Percentiles rank a stretch among this genome's conserved stretches.
Conservation (phyloP, 192 early-diverging fungal species). For the Diversispora epigaea region DNA sequence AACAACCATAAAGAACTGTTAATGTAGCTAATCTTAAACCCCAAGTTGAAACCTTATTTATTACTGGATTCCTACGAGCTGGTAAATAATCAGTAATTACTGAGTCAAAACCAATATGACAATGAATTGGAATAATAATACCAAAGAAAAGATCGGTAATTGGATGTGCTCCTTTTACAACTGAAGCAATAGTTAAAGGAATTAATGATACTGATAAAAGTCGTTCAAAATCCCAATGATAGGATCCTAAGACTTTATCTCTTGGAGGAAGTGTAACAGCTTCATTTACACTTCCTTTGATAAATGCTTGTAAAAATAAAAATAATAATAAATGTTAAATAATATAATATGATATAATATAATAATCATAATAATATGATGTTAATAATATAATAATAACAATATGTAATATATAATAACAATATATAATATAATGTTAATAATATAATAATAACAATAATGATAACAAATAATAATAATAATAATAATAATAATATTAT, state of each 20-base stretch:
- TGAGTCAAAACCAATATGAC: constrained; percentile 81
- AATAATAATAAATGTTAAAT: too few relatives aligned
- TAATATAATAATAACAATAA: too few relatives aligned
- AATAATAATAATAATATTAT: too few relatives aligned
- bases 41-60: constrained; percentile 65
- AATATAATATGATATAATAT: too few relatives aligned
- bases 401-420: too few relatives aligned
- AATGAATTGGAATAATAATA: constrained; percentile 87
- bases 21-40: constrained; percentile 70
- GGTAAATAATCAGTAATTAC: constrained; percentile 85
- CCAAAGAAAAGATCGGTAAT: constrained; percentile 88
- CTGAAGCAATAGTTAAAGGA: constrained; percentile 76
- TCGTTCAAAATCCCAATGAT: constrained; percentile 97
- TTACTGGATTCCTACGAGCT: constrained; percentile 55
- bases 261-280: constrained; percentile 16
- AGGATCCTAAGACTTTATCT: constrained; percentile 78
- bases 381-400: too few relatives aligned
- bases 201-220: constrained; percentile 70
- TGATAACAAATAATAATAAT: too few relatives aligned
- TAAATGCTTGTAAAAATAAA: neutral
- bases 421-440: too few relatives aligned
- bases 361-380: too few relatives aligned
- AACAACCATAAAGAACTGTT: constrained; percentile 78
- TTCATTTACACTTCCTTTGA: constrained; percentile 28
- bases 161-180: constrained; percentile 78